phyloP scores from a whole-genome alignment of 2,329 filamentous ascomycete genomes.

The Colletotrichum chrysophilum region DNA sequence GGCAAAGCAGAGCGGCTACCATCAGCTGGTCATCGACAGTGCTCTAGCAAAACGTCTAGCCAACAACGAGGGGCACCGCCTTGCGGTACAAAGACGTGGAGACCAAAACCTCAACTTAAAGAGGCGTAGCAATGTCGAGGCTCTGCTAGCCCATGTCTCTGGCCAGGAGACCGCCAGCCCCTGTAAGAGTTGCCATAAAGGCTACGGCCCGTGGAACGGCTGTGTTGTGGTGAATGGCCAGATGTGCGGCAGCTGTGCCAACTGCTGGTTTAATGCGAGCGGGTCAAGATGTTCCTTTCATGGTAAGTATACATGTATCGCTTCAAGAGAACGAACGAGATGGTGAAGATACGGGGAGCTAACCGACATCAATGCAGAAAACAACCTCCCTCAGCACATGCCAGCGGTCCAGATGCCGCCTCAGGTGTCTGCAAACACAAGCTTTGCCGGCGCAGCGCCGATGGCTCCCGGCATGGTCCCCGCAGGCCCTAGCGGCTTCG shows the following conservation, averaged over 20 bases:
- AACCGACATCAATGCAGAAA: conserved; percentile 37
- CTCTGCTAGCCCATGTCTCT: conserved; percentile 61
- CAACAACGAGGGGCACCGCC: conserved; percentile 51
- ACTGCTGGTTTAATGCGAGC: conserved; percentile 69
- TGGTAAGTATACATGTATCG: conserved; percentile 41
- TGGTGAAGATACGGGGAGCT: not conserved
- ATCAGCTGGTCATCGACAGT: conserved; percentile 54
- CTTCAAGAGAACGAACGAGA: not conserved
- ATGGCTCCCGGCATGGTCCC: conserved; percentile 28
- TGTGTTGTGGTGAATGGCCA: conserved; percentile 66
- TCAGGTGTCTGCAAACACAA: conserved; percentile 31
- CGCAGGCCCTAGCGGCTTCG: conserved; percentile 27
- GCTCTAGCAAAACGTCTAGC: conserved; percentile 60
- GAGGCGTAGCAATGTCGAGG: conserved; percentile 66
- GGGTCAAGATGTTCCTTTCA: conserved; percentile 66
- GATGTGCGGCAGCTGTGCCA: conserved; percentile 67
- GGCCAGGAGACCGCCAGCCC: conserved; percentile 52
- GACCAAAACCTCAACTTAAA: conserved; percentile 60
- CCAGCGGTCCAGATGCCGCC: conserved; percentile 32
- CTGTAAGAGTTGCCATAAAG: conserved; percentile 66
- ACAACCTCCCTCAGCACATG: conserved; percentile 47
- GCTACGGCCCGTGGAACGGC: conserved; percentile 62
- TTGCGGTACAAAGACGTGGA: conserved; percentile 56
- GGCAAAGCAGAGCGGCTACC: conserved; percentile 52
- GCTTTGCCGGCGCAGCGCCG: conserved; percentile 32